Evolutionary conservation across 176 grass and related monocot genomes (phyloP).

Genomic region (Saccharum spontaneum): DNA sequence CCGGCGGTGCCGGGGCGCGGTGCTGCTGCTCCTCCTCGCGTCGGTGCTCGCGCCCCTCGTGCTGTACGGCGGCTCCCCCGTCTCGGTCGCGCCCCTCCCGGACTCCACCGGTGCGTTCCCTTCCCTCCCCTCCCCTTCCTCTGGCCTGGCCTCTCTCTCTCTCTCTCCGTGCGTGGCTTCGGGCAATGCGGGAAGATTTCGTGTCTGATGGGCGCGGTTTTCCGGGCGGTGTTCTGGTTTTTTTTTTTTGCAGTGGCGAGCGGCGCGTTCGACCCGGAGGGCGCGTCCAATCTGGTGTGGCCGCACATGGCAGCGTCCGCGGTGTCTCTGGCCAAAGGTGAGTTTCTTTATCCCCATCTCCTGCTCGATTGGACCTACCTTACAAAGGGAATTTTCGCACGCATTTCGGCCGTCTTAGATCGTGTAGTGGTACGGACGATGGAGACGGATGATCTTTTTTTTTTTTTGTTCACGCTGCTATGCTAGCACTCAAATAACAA

Average conservation of each 20-base stretch:
- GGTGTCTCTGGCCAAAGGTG: slow-evolving; percentile 48
- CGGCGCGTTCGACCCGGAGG: slow-evolving; percentile 39
- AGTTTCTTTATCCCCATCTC: neutral
- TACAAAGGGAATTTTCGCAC: neutral
- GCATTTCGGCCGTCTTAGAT: slow-evolving; percentile 11
- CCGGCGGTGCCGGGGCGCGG: slow-evolving; percentile 37
- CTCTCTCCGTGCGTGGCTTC: no score
- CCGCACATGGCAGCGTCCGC: slow-evolving; percentile 30
- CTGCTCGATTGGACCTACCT: neutral
- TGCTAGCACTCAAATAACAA: neutral
- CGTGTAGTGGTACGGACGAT: neutral
- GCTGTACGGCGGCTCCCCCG: slow-evolving; percentile 48
- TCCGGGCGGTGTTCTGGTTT: neutral
- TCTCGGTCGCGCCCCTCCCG: slow-evolving; percentile 41
- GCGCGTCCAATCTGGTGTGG: slow-evolving; percentile 35
- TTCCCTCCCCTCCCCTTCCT: no score
- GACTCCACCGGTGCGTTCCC: slow-evolving; percentile 46
- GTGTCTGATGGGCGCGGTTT: slow-evolving; percentile 2
- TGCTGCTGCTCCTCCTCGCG: slow-evolving; percentile 59
- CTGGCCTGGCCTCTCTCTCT: no score
- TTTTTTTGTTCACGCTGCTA: neutral
- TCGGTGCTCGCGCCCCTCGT: slow-evolving; percentile 81
- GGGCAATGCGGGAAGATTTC: slow-evolving; percentile 38
- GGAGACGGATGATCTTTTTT: neutral
- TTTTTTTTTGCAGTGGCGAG: slow-evolving; percentile 29